Evolutionary conservation across 2,329 filamentous ascomycete genomes (phyloP), one percentile per base, ranked within the genome.

Genomic region (Fusarium siculi): DNA sequence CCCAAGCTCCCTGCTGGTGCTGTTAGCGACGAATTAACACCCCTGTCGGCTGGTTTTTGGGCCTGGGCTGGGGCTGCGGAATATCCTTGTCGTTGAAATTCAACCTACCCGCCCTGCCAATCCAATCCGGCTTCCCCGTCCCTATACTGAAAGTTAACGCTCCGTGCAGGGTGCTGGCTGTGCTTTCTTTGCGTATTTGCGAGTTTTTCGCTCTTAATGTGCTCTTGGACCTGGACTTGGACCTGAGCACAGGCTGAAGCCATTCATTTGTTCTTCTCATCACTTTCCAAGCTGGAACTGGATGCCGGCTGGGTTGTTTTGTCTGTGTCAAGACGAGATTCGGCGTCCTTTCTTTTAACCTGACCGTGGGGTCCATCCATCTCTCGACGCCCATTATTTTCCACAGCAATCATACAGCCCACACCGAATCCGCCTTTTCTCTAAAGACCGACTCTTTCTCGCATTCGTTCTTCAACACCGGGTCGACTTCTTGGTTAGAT

Each of bases 91-190:
- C 52, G 3, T 62, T 32, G 65, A 69, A 69, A 74, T 72, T 74
- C 68, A 68, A 66, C 65, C 63, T 74, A 72, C 59, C 72, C 72
- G 72, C 68, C 54, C 66, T 74, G 68, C 68, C 59, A 68, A 74
- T 74, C 72, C 74, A 68, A 74, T 74, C 72, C 74, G 74, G 75
- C 69, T 77, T 77, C 75, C 75, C 75, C 75, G 65, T 67, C 65
- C 54, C 63, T 61, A 46, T 68, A 46, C 21, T 36, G 32, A 66
- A 53, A 66, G 72, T 76, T 61, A 58, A 75, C 71, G 57, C 55
- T 70, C 47, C 55, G 59, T 56, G 73, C 74, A 76, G 68, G 74
- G 74, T 66, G 61, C 72, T 63, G 55, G 42, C 55, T 58, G 55
- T 58, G 42, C 55, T 50, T 43, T 58, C 66, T 55, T 65, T 63